Evolutionary conservation across 1,139 yeast species (phyloP).

Genomic region (Tardiomyces blankii): DNA sequence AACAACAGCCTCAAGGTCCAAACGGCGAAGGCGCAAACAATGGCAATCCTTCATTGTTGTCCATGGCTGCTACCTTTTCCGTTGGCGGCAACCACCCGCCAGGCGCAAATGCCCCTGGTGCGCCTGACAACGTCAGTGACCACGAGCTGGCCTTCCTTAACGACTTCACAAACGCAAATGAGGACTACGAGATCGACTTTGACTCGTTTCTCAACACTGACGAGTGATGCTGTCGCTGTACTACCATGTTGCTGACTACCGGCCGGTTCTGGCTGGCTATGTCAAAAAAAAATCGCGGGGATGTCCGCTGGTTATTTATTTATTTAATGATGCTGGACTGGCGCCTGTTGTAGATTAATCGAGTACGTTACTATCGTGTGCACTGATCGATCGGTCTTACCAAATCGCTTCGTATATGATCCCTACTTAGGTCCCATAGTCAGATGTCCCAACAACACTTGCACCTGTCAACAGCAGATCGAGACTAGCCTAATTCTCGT

Average conservation of each 20-base stretch:
- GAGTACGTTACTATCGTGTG: no score
- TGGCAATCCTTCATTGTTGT: constrained; percentile 12
- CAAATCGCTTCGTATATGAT: no score
- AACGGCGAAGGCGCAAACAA: background rate
- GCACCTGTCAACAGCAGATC: no score
- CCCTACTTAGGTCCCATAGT: no score
- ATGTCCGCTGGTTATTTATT: background rate
- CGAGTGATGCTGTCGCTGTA: no score
- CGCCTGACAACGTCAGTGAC: constrained; percentile 1
- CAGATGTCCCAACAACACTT: no score
- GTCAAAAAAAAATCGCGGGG: no score
- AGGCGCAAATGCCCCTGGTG: background rate
- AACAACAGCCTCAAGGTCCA: no score
- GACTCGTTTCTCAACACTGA: constrained; percentile 25
- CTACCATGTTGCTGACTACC: no score
- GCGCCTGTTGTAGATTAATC: no score
- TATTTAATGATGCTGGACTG: background rate
- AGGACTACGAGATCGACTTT: constrained; percentile 23
- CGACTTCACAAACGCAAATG: constrained; percentile 21
- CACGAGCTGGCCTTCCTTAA: constrained; percentile 15
- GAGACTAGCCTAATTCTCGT: no score
- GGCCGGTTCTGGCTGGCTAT: constrained; percentile 2
- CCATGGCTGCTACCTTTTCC: constrained; percentile 14
- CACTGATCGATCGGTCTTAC: no score
- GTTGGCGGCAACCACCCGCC: constrained; percentile 6